These are phyloP conservation scores for Isabelozyma gotoi DNA, from an alignment of 805 yeast genomes.

Conservation along the genomic window DNA sequence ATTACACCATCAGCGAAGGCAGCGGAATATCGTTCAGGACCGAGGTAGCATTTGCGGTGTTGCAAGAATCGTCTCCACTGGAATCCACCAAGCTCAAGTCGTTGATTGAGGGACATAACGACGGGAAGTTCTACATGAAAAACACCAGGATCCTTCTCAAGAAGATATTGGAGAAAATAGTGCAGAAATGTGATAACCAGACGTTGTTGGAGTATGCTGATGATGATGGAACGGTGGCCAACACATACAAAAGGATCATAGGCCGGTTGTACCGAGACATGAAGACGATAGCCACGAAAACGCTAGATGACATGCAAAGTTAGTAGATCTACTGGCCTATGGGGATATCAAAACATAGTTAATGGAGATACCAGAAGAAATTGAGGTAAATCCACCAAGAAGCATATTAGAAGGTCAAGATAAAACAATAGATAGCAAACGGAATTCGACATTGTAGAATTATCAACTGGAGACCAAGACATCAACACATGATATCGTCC, in stretches of 20 bases:
- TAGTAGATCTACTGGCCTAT: neutral
- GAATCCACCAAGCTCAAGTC: slow-evolving; percentile 33
- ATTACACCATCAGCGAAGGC: slow-evolving; percentile 59
- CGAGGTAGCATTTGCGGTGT: slow-evolving; percentile 67
- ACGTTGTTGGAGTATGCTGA: slow-evolving; percentile 14
- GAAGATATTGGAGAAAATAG: slow-evolving; percentile 30
- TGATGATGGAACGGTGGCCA: slow-evolving; percentile 12
- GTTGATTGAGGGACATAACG: slow-evolving; percentile 47
- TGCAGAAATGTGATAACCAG: slow-evolving; percentile 19
- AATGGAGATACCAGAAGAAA: no score
- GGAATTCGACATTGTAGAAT: no score
- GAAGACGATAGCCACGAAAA: slow-evolving; percentile 19
- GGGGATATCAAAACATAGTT: no score
- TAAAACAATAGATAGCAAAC: no score
- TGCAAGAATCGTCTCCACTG: slow-evolving; percentile 35
- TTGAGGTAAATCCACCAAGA: no score
- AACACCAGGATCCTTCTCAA: slow-evolving; percentile 27
- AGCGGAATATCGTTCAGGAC: slow-evolving; percentile 68
- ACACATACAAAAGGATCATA: slow-evolving; percentile 16
- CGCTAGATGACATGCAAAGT: slow-evolving; percentile 1
- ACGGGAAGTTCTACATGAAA: slow-evolving; percentile 40
- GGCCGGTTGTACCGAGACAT: slow-evolving; percentile 25
- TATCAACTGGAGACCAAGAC: no score
- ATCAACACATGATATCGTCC: no score
- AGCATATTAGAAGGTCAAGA: no score